Evolutionary conservation across 306 rosid species (phyloP).

Genomic region (Quercus bicolor): DNA sequence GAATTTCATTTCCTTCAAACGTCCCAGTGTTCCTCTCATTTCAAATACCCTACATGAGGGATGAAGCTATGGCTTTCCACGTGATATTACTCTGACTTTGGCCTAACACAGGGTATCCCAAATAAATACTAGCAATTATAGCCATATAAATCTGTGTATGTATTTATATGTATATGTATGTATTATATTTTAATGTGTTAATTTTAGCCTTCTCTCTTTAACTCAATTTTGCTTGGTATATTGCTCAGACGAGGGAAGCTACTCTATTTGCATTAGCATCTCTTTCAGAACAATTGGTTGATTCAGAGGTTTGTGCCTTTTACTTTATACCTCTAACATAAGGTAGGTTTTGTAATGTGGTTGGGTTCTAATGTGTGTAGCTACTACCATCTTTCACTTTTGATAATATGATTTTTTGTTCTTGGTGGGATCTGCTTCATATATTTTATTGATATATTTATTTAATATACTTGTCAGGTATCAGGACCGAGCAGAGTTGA

Average conservation of each 20-base stretch:
- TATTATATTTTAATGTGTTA: neutral
- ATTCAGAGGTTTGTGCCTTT: slow-evolving; percentile 59
- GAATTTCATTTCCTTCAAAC: neutral
- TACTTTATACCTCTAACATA: neutral
- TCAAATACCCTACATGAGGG: neutral
- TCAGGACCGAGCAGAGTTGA: slow-evolving; percentile 37
- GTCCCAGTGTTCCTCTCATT: neutral
- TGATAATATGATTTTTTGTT: slow-evolving; percentile 1
- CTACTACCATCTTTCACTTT: slow-evolving; percentile 14
- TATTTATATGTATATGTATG: too few relatives aligned
- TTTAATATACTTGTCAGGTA: slow-evolving; percentile 36
- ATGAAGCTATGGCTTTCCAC: neutral
- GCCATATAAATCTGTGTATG: too few relatives aligned
- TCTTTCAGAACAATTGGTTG: slow-evolving; percentile 71
- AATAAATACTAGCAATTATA: neutral
- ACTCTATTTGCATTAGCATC: slow-evolving; percentile 71
- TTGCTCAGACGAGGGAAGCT: slow-evolving; percentile 88
- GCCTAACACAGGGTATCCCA: neutral
- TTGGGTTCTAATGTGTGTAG: slow-evolving; percentile 12
- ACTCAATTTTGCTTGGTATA: slow-evolving; percentile 10
- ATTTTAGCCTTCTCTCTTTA: slow-evolving; percentile 4
- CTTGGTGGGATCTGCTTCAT: slow-evolving; percentile 2
- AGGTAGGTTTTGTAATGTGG: neutral
- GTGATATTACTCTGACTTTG: neutral
- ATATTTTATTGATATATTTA: slow-evolving; percentile 13